These are phyloP conservation scores for Neurospora africana DNA, from an alignment of 495 filamentous ascomycete genomes.

Conservation along the genomic window DNA sequence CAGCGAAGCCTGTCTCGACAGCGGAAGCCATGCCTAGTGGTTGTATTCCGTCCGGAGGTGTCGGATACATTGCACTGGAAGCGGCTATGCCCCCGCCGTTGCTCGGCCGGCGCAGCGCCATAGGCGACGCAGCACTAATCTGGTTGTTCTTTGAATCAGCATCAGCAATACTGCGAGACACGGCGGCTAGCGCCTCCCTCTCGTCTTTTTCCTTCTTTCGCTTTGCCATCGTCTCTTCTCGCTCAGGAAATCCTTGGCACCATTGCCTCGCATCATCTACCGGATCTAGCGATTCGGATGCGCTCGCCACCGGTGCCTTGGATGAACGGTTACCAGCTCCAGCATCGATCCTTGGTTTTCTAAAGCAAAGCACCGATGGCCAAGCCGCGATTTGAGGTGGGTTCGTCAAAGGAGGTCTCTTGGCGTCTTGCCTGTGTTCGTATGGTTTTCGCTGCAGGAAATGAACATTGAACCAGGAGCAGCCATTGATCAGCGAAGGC, in stretches of 20 bases:
- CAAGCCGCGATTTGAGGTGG: conserved; percentile 30
- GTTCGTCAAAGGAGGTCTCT: conserved; percentile 27
- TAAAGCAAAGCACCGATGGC: conserved; percentile 42
- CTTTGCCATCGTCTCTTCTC: conserved; percentile 34
- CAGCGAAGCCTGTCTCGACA: conserved; percentile 24
- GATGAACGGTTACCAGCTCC: conserved; percentile 9
- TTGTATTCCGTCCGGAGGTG: conserved; percentile 67
- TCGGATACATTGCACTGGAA: conserved; percentile 69
- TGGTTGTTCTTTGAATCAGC: conserved; percentile 25
- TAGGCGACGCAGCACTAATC: conserved; percentile 26
- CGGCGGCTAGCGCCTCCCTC: conserved; percentile 17
- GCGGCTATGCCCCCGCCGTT: conserved; percentile 40
- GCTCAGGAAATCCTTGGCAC: conserved; percentile 40
- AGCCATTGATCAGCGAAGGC: conserved; percentile 23
- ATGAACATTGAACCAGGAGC: conserved; percentile 26
- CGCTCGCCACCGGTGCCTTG: conserved; percentile 4
- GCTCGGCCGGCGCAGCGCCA: conserved; percentile 39
- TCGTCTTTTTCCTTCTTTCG: conserved; percentile 43
- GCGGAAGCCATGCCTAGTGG: conserved; percentile 35
- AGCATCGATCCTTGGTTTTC: conserved; percentile 22
- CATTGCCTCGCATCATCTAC: conserved; percentile 60
- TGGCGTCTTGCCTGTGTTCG: conserved; percentile 31
- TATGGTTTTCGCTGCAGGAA: conserved; percentile 24
- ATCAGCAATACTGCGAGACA: conserved; percentile 31
- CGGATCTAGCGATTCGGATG: conserved; percentile 42